Conservation (phyloP, 2,329 filamentous ascomycete species). For the Arthrinium phaeospermum region DNA sequence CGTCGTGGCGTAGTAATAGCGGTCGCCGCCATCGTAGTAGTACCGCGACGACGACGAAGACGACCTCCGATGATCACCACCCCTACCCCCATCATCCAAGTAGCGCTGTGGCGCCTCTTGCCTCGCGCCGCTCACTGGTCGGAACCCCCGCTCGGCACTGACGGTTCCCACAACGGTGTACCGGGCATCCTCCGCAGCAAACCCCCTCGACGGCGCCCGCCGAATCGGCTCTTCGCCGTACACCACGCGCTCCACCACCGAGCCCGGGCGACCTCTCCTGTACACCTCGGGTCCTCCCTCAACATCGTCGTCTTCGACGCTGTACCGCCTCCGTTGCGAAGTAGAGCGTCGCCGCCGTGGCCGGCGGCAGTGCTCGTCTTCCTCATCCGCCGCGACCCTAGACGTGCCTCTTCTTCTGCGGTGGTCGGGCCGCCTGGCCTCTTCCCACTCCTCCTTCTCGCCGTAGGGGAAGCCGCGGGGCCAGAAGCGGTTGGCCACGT, state of each 20-base stretch:
- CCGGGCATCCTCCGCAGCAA: background rate
- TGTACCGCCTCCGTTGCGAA: background rate
- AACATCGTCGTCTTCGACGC: background rate
- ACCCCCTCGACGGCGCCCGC: background rate
- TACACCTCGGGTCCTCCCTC: background rate
- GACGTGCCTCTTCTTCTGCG: background rate
- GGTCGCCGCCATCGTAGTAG: background rate
- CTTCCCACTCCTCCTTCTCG: slow-evolving; percentile 45
- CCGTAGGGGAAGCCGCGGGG: slow-evolving; percentile 45
- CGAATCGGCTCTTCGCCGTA: background rate
- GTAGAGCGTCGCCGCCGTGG: background rate
- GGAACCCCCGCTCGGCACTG: background rate
- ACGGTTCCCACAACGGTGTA: background rate
- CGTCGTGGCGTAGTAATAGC: background rate
- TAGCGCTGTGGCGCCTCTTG: background rate
- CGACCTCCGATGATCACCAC: background rate
- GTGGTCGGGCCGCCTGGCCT: background rate
- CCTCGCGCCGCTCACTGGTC: background rate
- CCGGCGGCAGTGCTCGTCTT: background rate
- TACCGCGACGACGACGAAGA: background rate
- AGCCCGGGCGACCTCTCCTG: background rate
- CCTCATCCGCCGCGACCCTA: too few species aligned
- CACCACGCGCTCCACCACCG: background rate
- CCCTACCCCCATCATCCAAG: background rate
- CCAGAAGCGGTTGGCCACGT: slow-evolving; percentile 45